A percentile compares a stretch with the other conserved stretches of the same genome.
Conservation (phyloP, 1,284 basidiomycete genomes). For the Sanghuangporus baumii region DNA sequence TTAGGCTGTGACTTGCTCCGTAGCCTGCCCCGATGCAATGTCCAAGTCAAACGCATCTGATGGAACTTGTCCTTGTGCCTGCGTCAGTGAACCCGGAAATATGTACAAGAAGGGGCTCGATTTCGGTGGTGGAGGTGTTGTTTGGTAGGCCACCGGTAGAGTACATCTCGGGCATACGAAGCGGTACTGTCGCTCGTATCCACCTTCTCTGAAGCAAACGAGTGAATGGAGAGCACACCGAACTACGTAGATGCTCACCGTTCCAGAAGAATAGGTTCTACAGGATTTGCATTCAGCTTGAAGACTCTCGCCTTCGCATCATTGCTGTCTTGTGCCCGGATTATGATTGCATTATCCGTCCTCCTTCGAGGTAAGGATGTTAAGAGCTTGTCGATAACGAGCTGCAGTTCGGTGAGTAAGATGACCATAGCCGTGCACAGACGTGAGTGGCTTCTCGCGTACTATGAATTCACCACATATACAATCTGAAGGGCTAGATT, state of each 20-base stretch:
- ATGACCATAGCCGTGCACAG: constrained; percentile 1
- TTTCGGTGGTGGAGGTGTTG: constrained; percentile 63
- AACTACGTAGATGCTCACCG: constrained; percentile 39
- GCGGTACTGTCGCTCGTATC: constrained; percentile 70
- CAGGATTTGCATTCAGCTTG: constrained; percentile 65
- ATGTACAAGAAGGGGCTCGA: constrained; percentile 70
- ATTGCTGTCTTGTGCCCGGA: constrained; percentile 59
- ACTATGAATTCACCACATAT: constrained; percentile 83
- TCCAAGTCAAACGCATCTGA: constrained; percentile 69
- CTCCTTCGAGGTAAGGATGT: constrained; percentile 62
- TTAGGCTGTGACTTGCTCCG: neutral
- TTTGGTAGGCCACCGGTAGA: constrained; percentile 69
- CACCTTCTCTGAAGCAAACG: constrained; percentile 41
- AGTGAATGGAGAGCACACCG: neutral
- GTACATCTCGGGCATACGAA: constrained; percentile 73
- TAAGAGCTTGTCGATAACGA: constrained; percentile 75
- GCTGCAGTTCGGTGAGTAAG: constrained; percentile 35
- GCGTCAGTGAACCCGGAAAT: constrained; percentile 66
- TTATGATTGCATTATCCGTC: constrained; percentile 68
- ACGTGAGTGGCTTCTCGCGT: constrained; percentile 28
- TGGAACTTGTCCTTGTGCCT: constrained; percentile 73
- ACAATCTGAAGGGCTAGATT: constrained; percentile 48
- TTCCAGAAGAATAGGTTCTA: constrained; percentile 65
- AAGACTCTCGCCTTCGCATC: constrained; percentile 60
- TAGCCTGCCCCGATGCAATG: neutral